These are phyloP conservation scores for Clonostachys rosea DNA, from an alignment of 2,329 filamentous ascomycete genomes.

Conservation along the genomic window DNA sequence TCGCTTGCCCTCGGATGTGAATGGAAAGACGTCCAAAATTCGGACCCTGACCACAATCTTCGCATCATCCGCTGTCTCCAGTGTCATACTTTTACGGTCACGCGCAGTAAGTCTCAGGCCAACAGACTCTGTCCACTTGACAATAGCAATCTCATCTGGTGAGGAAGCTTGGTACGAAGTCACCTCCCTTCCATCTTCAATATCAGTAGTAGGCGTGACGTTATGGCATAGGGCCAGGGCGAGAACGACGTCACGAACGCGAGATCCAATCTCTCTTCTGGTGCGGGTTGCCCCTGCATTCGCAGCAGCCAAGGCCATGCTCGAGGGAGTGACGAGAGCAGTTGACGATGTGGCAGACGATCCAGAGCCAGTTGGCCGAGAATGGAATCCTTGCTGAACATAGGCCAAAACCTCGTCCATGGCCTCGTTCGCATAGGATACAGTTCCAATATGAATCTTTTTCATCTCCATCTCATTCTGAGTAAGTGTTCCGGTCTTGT, in stretches of 20 bases:
- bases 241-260: slow-evolving; percentile 88
- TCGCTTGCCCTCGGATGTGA: slow-evolving; percentile 94
- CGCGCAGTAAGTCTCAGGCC: slow-evolving; percentile 80
- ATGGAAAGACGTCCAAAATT: slow-evolving; percentile 93
- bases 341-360: slow-evolving; percentile 25
- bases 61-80: slow-evolving; percentile 73
- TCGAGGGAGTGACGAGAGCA: slow-evolving; percentile 70
- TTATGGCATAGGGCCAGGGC: slow-evolving; percentile 95
- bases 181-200: slow-evolving; percentile 69
- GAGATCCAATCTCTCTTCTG: slow-evolving; percentile 85
- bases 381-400: slow-evolving; percentile 75
- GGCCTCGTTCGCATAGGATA: slow-evolving; percentile 95
- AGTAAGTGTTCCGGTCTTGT: slow-evolving; percentile 97
- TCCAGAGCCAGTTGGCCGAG: slow-evolving; percentile 27
- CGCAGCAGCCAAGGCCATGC: slow-evolving; percentile 57
- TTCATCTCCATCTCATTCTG: slow-evolving; percentile 99
- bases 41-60: slow-evolving; percentile 76
- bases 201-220: slow-evolving; percentile 79
- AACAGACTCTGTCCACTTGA: slow-evolving; percentile 90
- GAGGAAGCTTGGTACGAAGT: slow-evolving; percentile 96
- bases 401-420: slow-evolving; percentile 96
- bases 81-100: slow-evolving; percentile 79
- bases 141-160: slow-evolving; percentile 96
- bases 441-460: slow-evolving; percentile 96
- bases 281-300: slow-evolving; percentile 70